phyloP scores from a whole-genome alignment of 331 rosid genomes.

The Arachis monticola region DNA sequence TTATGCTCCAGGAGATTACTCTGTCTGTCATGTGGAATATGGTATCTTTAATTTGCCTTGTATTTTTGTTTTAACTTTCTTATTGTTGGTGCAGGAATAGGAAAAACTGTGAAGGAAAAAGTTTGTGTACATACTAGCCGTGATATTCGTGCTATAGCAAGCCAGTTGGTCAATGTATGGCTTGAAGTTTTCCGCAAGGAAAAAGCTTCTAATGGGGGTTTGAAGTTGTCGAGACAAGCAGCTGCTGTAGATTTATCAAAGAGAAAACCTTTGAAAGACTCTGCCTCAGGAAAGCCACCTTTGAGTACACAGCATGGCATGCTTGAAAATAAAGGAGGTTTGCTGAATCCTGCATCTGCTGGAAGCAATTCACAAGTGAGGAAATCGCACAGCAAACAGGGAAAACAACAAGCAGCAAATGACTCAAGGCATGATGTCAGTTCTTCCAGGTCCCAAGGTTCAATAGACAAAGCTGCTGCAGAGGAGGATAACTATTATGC shows the following conservation, averaged over 20 bases:
- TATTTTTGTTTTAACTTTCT: conserved; percentile 33
- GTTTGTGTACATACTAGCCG: conserved; percentile 99
- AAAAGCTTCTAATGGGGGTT: conserved; percentile 85
- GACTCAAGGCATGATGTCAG: conserved; percentile 63
- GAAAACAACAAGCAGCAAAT: conserved; percentile 53
- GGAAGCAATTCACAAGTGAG: conserved; percentile 62
- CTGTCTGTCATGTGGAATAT: conserved; percentile 25
- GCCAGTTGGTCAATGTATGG: conserved; percentile 97
- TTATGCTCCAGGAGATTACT: conserved; percentile 26
- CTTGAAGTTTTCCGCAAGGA: conserved; percentile 97
- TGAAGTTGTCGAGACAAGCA: conserved; percentile 73
- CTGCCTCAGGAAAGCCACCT: conserved; percentile 85
- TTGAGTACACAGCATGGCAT: conserved; percentile 60
- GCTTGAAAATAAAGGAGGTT: conserved; percentile 63
- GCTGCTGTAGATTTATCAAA: conserved; percentile 63
- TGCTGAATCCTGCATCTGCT: conserved; percentile 55
- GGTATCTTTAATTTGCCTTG: conserved; percentile 33
- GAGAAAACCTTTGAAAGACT: conserved; percentile 70
- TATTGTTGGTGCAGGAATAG: conserved; percentile 74
- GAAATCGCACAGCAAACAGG: conserved; percentile 61
- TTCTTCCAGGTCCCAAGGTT: conserved; percentile 71
- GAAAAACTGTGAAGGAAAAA: conserved; percentile 97
- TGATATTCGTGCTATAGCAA: conserved; percentile 97
- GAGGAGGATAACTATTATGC: conserved; percentile 46
- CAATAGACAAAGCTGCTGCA: conserved; percentile 51